A percentile compares a stretch with the other conserved stretches of the same genome.
These are phyloP conservation scores for Flaveria ramosissima DNA, from an alignment of 129 eudicot species.

Conservation along the genomic window DNA sequence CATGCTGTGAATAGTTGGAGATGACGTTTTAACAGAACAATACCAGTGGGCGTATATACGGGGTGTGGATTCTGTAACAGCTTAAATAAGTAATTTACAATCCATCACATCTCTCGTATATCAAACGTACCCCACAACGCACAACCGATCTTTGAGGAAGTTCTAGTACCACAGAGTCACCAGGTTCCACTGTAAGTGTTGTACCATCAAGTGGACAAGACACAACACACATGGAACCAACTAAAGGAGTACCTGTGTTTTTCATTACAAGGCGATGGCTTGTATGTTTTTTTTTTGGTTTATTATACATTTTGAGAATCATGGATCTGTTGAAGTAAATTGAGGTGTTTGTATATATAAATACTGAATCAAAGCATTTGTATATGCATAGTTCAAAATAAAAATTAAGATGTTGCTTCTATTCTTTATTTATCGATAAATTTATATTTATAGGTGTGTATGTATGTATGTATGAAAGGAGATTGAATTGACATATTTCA, in stretches of 20 bases:
- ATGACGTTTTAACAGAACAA: not conserved
- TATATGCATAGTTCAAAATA: not conserved
- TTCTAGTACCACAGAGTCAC: not conserved
- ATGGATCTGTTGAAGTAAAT: no score
- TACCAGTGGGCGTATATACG: not conserved
- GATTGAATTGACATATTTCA: no score
- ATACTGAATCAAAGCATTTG: not conserved
- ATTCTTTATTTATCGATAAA: no score
- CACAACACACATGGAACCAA: not conserved
- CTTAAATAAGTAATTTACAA: not conserved
- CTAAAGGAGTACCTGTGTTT: not conserved
- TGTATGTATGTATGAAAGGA: no score
- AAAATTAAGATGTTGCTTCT: not conserved
- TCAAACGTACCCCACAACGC: constrained; percentile 4
- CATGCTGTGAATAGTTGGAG: not conserved
- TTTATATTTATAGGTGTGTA: no score
- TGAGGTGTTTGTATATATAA: not conserved
- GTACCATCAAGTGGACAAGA: constrained; percentile 13
- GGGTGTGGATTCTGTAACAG: not conserved
- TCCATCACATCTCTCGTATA: constrained; percentile 12
- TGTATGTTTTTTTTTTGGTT: not conserved
- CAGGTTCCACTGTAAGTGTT: constrained; percentile 3
- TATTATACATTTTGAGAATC: not conserved
- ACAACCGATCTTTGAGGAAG: not conserved
- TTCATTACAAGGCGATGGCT: not conserved